A percentile compares a stretch with the other conserved stretches of the same genome.
phyloP scores from a whole-genome alignment of 1,139 yeast genomes.

The Scheffersomyces cryptocercus region DNA sequence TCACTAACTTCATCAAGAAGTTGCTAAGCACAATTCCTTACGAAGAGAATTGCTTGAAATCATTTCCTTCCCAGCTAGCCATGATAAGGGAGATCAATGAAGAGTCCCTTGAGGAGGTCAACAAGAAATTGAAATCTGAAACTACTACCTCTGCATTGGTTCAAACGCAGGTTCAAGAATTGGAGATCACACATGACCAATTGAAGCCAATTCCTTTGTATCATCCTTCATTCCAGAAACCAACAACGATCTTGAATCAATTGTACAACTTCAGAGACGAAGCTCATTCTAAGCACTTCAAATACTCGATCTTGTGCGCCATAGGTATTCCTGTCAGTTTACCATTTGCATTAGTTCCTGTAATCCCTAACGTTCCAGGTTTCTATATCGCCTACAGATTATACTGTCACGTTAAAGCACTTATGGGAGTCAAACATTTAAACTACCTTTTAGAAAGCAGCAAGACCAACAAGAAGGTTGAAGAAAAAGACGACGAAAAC shows the following conservation, averaged over 20 bases:
- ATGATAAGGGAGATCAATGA: constrained; percentile 49
- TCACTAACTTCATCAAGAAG: constrained; percentile 35
- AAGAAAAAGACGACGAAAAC: constrained; percentile 1
- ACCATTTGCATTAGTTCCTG: constrained; percentile 80
- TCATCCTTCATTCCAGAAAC: constrained; percentile 40
- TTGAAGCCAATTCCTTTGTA: constrained; percentile 44
- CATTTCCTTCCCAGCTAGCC: constrained; percentile 50
- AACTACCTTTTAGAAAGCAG: constrained; percentile 43
- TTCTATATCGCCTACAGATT: constrained; percentile 80
- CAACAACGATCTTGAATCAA: constrained; percentile 34
- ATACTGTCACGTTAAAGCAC: constrained; percentile 83
- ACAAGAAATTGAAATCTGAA: constrained; percentile 2
- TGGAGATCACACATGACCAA: constrained; percentile 31
- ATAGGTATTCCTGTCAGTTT: constrained; percentile 74
- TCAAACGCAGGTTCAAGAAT: constrained; percentile 33
- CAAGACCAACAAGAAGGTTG: constrained; percentile 1
- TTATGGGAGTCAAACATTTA: constrained; percentile 72
- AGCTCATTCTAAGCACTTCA: constrained; percentile 31
- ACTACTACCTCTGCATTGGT: constrained; percentile 16
- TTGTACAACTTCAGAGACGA: constrained; percentile 28
- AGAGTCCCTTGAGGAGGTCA: constrained; percentile 6
- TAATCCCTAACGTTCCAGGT: constrained; percentile 96
- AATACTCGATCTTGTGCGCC: constrained; percentile 46
- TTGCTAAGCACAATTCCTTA: constrained; percentile 50
- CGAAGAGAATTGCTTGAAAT: constrained; percentile 51